Conservation (phyloP, 2,329 filamentous ascomycete species). For the Penicillium sp. region DNA sequence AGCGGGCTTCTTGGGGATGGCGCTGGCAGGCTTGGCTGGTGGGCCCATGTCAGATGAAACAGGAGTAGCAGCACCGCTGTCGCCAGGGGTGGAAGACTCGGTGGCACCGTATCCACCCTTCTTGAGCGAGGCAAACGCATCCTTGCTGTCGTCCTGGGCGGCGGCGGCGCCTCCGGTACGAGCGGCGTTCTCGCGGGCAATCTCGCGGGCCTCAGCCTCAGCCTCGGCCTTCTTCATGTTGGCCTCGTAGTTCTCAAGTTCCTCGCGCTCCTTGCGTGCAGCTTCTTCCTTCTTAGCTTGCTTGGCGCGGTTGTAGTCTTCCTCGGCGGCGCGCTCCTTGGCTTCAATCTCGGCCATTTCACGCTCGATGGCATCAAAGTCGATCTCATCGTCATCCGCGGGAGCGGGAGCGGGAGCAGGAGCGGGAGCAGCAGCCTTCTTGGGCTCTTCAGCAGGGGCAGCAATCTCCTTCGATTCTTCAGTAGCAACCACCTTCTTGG, state of each 20-base stretch:
- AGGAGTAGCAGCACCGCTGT: conserved; percentile 49
- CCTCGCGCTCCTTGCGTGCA: conserved; percentile 49
- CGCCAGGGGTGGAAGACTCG: conserved; percentile 42
- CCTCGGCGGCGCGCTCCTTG: conserved; percentile 47
- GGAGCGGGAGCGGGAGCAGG: conserved; percentile 29
- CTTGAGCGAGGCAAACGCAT: conserved; percentile 47
- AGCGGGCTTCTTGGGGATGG: conserved; percentile 72
- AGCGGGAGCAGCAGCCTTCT: conserved; percentile 17
- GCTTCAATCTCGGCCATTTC: conserved; percentile 50
- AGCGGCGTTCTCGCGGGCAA: conserved; percentile 41
- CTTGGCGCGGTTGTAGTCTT: conserved; percentile 66
- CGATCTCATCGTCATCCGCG: conserved; percentile 45
- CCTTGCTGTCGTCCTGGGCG: conserved; percentile 25
- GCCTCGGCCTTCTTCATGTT: conserved; percentile 52
- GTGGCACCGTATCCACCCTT: conserved; percentile 40
- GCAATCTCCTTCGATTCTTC: conserved; percentile 22
- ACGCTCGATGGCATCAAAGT: conserved; percentile 49
- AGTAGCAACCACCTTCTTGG: conserved; percentile 17
- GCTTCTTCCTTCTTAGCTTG: conserved; percentile 66
- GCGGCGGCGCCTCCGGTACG: conserved; percentile 35
- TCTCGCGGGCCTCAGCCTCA: conserved; percentile 50
- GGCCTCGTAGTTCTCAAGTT: conserved; percentile 44
- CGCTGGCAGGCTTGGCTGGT: conserved; percentile 55
- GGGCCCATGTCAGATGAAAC: conserved; percentile 47
- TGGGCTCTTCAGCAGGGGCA: conserved; percentile 19